Base-by-base conservation (phyloP, 78 protist genomes). In the Monosiga brevicollis region DNA sequence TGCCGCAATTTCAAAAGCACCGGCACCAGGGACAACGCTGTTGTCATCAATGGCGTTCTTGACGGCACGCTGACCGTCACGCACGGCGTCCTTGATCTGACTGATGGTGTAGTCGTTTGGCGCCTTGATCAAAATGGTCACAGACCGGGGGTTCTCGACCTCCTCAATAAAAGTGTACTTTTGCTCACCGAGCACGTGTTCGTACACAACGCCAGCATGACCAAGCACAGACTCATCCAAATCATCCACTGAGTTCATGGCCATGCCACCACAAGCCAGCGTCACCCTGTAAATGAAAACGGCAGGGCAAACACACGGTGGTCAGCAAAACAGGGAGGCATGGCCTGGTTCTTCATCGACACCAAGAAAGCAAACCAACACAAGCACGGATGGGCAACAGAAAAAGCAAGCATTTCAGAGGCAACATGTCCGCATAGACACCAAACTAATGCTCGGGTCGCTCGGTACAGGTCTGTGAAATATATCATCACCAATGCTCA, bases 21-120 rank as follows among this genome's bases (percentile, higher is more conserved):
- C 99, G 40, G 98, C 99, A n/a, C 99, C 99, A 15, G 98, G 96
- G 11, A 98, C 91, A 10, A 97, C 88, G 43, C 43, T 3, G 55
- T 79, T 75, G 84, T 94, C 98, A 79, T 94, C 98, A 42, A 96
- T 78, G n/a, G 98, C 91, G 82, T 98, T 96, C 83, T 92, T 90
- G 42, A 96, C 99, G 3, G 99, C 97, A 42, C 99, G 97, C 26
- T 97, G 94, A 43, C 99, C 99, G 72, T 98, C 99, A 43, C 99
- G 90, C 26, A 97, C 86, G 78, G 99, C 99, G 2, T 98, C 99
- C 92, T 96, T 90, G 88, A 95, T 89, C 91, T 96, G 99, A 1
- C 82, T 94, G 88, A 98, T 92, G 39, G 95, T 93, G 94, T 97
- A 97, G 84, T 88, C 86, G 92, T 86, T 94, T 81, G 99, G 97